Percentiles rank a stretch among this genome's conserved stretches.
phyloP scores from a whole-genome alignment of 208 protist species.

The Trypanosoma rangeli region DNA sequence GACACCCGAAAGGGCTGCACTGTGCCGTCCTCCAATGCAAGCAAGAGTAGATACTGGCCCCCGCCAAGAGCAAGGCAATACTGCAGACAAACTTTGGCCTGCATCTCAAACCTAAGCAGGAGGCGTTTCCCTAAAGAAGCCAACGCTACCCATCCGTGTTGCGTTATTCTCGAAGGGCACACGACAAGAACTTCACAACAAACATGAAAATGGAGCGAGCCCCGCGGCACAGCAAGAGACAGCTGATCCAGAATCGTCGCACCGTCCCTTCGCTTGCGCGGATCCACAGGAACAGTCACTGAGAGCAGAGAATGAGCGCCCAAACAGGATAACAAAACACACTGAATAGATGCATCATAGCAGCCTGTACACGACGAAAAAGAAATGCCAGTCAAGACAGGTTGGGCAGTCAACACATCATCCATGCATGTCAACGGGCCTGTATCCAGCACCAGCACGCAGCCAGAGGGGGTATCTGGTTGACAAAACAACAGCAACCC shows the following conservation, averaged over 20 bases:
- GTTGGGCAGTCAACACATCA: background rate
- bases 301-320: slow-evolving; percentile 3
- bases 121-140: too few species aligned
- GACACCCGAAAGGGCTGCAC: slow-evolving; percentile 12
- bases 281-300: slow-evolving; percentile 9
- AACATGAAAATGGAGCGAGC: slow-evolving; percentile 18
- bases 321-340: slow-evolving; percentile 9
- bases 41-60: slow-evolving; percentile 1
- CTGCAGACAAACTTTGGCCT: slow-evolving; percentile 3
- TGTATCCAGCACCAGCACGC: slow-evolving; percentile 2
- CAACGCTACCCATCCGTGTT: slow-evolving; percentile 3
- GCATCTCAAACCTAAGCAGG: too few species aligned
- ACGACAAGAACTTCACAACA: slow-evolving; percentile 1
- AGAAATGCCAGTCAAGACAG: background rate
- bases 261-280: background rate
- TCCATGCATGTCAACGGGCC: background rate
- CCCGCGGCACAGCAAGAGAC: slow-evolving; percentile 1
- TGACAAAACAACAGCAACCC: slow-evolving; percentile 12
- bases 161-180: slow-evolving; percentile 1
- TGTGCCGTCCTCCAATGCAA: slow-evolving; percentile 18
- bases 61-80: slow-evolving; percentile 8
- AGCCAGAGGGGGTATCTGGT: background rate
- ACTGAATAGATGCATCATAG: slow-evolving; percentile 9
- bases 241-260: background rate
- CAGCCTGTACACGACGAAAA: slow-evolving; percentile 5